Base-by-base conservation (phyloP, 148 eudicot genomes). In the Oxyria digyna region DNA sequence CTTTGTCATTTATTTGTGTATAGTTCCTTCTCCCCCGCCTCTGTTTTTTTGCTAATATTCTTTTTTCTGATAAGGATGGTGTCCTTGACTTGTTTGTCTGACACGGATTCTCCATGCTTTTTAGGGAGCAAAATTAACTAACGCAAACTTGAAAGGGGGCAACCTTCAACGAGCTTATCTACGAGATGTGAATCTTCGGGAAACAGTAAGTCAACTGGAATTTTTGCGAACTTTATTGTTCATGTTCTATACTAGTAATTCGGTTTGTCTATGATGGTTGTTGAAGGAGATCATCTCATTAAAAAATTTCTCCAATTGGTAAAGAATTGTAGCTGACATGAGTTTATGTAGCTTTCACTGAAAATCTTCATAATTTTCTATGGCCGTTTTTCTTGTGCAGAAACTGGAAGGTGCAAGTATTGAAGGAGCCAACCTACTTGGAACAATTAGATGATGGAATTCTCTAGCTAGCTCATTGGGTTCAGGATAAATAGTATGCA, bases 141-240 rank as follows among this genome's bases (percentile, higher is more conserved):
- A 83, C 80, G 87, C 96, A 57, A 92, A 89, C 75, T 75, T 92
- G 74, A 92, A 76, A 68, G 94, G 96, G 72, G 97, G 96, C 64
- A 92, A 92, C 76, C 96, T 92, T 67, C 97, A 92, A 69, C 85
- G 97, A 67, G 96, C 97, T 80, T 92, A 89, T 75, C 83, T 92
- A 68, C 87, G 96, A 41, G 85, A 85, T 70, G 96, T 92, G 67
- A 75, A 92, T 79, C 97, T 92, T 70, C 94, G 91, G 41, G 91
- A 87, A 42, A 84, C 97, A 20, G 97, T 92, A 79, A 87, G 96
- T 85, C 52, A 29, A 57, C 18, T 27, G n/a, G 18, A 57, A 35
- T 35, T 2, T 35, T 6, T 35, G 38, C 38, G 6, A 6, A 35
- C 38, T 35, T 35, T 35, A n/a, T 35, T 6, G 12, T 57, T 27